A percentile compares a stretch with the other conserved stretches of the same genome.
Evolutionary conservation across 2,329 filamentous ascomycete genomes (phyloP).

Genomic region (Colletotrichum sp.): DNA sequence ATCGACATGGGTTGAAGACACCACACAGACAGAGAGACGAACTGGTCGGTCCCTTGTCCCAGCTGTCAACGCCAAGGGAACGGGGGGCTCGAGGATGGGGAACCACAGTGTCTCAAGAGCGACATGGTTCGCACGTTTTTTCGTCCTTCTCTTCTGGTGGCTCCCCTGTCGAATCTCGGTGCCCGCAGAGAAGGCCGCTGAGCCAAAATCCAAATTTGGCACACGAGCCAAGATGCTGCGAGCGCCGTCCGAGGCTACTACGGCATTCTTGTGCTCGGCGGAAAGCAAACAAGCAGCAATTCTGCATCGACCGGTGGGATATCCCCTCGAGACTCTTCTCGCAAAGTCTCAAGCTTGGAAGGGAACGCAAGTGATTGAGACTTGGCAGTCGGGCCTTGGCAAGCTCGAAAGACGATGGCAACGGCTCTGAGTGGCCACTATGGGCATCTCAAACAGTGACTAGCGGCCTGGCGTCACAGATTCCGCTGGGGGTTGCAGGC

Average conservation of each 20-base stretch:
- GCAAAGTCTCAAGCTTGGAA: background rate
- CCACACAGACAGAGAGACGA: conserved; percentile 4
- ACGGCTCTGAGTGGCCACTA: background rate
- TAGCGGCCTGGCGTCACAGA: conserved; percentile 10
- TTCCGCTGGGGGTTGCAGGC: background rate
- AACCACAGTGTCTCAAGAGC: conserved; percentile 15
- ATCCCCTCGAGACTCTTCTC: background rate
- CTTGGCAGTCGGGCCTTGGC: conserved; percentile 14
- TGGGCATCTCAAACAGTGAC: conserved; percentile 13
- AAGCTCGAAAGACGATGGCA: background rate
- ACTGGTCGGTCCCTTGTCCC: background rate
- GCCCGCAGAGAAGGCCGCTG: background rate
- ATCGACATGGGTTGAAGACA: background rate
- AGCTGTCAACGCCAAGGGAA: conserved; percentile 17
- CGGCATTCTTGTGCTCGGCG: background rate
- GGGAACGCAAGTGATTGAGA: background rate
- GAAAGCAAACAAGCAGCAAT: background rate
- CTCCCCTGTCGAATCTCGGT: background rate
- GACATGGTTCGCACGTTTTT: conserved; percentile 16
- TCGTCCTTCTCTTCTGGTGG: background rate
- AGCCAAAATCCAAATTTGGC: conserved; percentile 10
- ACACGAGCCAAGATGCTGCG: background rate
- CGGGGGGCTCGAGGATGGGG: background rate
- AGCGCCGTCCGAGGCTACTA: background rate
- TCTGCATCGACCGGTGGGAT: background rate